Conservation (phyloP, 192 early-diverging fungal species). For the Backusella tarrabulga region DNA sequence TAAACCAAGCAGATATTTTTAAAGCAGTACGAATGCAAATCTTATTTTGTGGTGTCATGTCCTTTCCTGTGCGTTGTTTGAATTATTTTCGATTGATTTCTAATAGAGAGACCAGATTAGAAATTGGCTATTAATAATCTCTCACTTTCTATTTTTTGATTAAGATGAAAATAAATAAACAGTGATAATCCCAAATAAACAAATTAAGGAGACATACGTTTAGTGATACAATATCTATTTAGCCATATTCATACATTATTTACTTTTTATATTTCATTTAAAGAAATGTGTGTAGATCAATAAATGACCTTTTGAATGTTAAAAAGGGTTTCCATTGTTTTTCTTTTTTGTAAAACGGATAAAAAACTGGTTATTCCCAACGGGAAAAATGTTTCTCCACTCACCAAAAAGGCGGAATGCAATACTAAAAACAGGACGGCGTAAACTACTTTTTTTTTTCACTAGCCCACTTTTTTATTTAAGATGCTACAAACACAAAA, state of each 20-base stretch:
- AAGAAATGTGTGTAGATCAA: neutral
- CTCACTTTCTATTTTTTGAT: neutral
- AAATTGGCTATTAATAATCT: neutral
- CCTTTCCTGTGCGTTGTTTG: neutral
- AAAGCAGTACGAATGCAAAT: neutral
- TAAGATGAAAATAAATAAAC: neutral
- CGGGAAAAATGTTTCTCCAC: neutral
- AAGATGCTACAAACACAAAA: neutral
- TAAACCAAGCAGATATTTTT: neutral
- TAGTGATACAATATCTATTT: neutral
- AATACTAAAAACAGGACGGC: neutral
- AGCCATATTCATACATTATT: neutral
- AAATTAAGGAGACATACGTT: neutral
- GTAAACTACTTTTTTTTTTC: neutral
- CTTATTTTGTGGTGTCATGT: neutral
- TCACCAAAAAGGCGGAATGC: neutral
- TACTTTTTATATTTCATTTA: neutral
- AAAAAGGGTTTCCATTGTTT: slow-evolving; percentile 1
- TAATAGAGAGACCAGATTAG: neutral
- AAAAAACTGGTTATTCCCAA: neutral
- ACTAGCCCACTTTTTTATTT: neutral
- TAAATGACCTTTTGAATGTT: neutral
- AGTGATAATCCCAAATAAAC: neutral
- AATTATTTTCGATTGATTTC: neutral
- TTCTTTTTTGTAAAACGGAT: neutral